These are phyloP conservation scores for Pelagophyceae sp. DNA, from an alignment of 352 stramenopile genomes.

Conservation along the genomic window DNA sequence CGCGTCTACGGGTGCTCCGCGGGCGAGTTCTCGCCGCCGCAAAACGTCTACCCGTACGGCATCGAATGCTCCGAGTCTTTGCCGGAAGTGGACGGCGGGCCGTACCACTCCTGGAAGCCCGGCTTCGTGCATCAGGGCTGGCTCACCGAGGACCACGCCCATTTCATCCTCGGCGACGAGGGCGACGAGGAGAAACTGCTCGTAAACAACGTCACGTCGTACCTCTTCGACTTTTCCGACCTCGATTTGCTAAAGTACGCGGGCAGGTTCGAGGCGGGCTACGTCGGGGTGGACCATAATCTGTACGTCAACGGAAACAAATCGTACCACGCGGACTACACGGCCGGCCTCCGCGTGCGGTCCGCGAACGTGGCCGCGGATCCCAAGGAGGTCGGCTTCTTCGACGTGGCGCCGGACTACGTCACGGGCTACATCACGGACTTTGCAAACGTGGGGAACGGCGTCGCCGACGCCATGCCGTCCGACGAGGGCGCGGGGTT, in stretches of 20 bases:
- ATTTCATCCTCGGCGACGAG: conserved; percentile 37
- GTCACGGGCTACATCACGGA: conserved; percentile 22
- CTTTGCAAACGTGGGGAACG: too few relatives aligned
- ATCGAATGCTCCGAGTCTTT: too few relatives aligned
- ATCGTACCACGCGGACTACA: conserved; percentile 35
- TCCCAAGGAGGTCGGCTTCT: conserved; percentile 21
- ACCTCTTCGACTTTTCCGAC: conserved; percentile 11
- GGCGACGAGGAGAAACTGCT: conserved; percentile 26
- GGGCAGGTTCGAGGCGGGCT: not conserved
- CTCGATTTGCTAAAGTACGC: not conserved
- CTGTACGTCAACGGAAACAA: conserved; percentile 32
- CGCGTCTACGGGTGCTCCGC: not conserved
- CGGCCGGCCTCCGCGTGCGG: conserved; percentile 27
- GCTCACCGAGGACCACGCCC: conserved; percentile 31
- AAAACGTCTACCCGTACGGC: too few relatives aligned
- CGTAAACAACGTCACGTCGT: not conserved
- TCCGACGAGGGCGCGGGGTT: conserved; percentile 1
- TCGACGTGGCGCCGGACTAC: conserved; percentile 14
- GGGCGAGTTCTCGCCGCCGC: too few relatives aligned
- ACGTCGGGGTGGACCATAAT: conserved; percentile 34
- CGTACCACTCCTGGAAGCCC: too few relatives aligned
- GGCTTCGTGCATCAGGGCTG: conserved; percentile 38
- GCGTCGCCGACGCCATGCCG: too few relatives aligned
- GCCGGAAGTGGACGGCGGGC: too few relatives aligned
- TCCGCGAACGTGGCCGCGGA: conserved; percentile 18